Evolutionary conservation across 2,329 filamentous ascomycete species (phyloP).

Genomic region (Fusarium musae): DNA sequence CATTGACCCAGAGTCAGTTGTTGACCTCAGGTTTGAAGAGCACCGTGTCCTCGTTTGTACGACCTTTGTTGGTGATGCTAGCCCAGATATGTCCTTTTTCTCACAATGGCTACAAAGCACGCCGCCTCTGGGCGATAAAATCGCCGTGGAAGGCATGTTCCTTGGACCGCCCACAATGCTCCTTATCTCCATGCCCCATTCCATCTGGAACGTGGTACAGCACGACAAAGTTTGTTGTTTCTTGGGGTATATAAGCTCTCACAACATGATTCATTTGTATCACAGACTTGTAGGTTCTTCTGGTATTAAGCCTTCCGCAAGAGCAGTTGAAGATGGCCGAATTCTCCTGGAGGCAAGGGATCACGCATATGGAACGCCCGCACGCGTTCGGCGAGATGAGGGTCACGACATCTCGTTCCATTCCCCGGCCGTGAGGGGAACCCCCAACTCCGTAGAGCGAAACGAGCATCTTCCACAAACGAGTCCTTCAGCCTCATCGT

Average conservation of each 20-base stretch:
- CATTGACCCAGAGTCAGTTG: constrained; percentile 60
- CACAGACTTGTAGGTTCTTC: constrained; percentile 64
- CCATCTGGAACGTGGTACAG: constrained; percentile 72
- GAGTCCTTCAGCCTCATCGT: constrained; percentile 43
- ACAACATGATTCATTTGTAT: constrained; percentile 74
- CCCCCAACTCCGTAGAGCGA: constrained; percentile 37
- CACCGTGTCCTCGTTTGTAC: constrained; percentile 73
- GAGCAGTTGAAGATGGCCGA: constrained; percentile 67
- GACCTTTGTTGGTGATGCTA: constrained; percentile 73
- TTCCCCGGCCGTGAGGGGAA: constrained; percentile 40
- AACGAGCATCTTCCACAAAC: constrained; percentile 42
- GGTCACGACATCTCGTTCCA: constrained; percentile 41
- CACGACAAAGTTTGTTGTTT: constrained; percentile 75
- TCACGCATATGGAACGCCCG: constrained; percentile 52
- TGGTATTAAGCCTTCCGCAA: constrained; percentile 58
- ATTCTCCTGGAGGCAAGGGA: constrained; percentile 66
- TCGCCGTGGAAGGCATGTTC: constrained; percentile 75
- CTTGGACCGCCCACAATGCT: constrained; percentile 73
- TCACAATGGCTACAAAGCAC: constrained; percentile 73
- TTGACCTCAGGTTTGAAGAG: constrained; percentile 70
- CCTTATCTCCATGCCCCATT: constrained; percentile 72
- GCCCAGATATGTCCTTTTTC: constrained; percentile 73
- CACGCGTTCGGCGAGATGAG: constrained; percentile 47
- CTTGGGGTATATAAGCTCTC: constrained; percentile 72
- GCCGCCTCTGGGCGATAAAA: constrained; percentile 65